A percentile compares a stretch with the other conserved stretches of the same genome.
These are phyloP conservation scores for Cordyceps militaris DNA, from an alignment of 2,329 filamentous ascomycete species.

Conservation along the genomic window DNA sequence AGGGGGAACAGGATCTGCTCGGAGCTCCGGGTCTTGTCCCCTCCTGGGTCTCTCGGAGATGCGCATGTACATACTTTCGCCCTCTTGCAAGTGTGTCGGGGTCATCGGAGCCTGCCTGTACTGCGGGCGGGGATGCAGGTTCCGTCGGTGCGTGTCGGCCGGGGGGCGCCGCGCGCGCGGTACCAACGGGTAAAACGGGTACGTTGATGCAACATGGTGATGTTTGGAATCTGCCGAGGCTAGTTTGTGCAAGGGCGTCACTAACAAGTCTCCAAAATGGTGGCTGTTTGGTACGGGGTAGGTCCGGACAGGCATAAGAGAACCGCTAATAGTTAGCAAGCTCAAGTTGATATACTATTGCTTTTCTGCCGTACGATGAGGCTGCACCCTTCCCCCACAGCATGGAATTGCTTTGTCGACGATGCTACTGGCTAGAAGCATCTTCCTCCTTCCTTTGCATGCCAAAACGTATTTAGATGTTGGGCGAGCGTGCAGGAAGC, in stretches of 20 bases:
- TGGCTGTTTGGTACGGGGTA: too few species aligned
- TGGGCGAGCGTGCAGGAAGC: background rate
- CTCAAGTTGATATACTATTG: too few species aligned
- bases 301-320: too few species aligned
- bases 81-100: too few species aligned
- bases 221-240: constrained; percentile 4
- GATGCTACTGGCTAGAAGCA: background rate
- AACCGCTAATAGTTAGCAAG: too few species aligned
- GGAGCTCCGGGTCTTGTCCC: background rate
- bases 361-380: too few species aligned
- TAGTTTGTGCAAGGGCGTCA: background rate
- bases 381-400: too few species aligned
- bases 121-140: background rate
- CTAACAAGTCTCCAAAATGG: too few species aligned
- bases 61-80: too few species aligned
- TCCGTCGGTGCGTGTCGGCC: constrained; percentile 10
- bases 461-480: background rate
- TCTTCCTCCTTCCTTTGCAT: background rate
- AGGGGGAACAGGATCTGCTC: background rate
- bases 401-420: background rate
- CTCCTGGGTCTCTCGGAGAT: background rate
- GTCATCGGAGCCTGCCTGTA: constrained; percentile 1
- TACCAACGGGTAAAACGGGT: background rate
- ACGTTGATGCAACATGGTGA: too few species aligned
- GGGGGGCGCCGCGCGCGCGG: constrained; percentile 7